Base-by-base conservation (phyloP, 2,329 filamentous ascomycete species). In the Tolypocladium capitatum region DNA sequence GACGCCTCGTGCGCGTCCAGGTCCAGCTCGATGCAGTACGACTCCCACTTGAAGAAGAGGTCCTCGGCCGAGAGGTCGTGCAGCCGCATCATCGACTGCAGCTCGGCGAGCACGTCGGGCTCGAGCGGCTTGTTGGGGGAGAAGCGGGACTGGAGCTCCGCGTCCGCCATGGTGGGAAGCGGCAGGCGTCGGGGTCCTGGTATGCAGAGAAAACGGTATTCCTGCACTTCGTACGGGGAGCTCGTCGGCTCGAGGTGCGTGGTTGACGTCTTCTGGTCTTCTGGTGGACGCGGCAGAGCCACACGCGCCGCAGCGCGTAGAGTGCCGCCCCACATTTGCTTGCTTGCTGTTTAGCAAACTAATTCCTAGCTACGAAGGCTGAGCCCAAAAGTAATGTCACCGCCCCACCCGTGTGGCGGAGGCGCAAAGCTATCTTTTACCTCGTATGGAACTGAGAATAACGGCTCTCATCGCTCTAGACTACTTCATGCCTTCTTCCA, bases 31-130 rank as follows among this genome's bases (percentile, higher is more conserved):
- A 98, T 84, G 65, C 86, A 90, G 73, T 96, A 97, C 0, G 89
- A 91, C 66, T 98, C 92, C 92, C 92, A 98, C 74, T 97, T 97
- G 79, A 88, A 96, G 67, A 88, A 96, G 27, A 97, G 74, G 62
- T 97, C 92, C 63, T 97, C 83, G 32, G 82, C 75, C 16, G 81
- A 79, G 51, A 97, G 76, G 43, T 80, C 81, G 67, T 96, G 87
- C 51, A 97, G 74, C 47, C 83, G 81, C 69, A 92, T 77, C 62
- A 95, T 94, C 49, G 88, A 94, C 61, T 84, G 77, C 55, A 98
- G 73, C 68, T 96, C 90, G 46, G 75, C 71, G 53, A 88, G 70
- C 49, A 97, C 78, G 64, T 97, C 91, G 53, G 81, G 71, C 52
- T 87, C 79, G 6, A 97, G 72, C 34, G 76, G 54, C 48, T 61